Base-by-base conservation (phyloP, 192 early-diverging fungal genomes). In the Cetraspora pellucida region DNA sequence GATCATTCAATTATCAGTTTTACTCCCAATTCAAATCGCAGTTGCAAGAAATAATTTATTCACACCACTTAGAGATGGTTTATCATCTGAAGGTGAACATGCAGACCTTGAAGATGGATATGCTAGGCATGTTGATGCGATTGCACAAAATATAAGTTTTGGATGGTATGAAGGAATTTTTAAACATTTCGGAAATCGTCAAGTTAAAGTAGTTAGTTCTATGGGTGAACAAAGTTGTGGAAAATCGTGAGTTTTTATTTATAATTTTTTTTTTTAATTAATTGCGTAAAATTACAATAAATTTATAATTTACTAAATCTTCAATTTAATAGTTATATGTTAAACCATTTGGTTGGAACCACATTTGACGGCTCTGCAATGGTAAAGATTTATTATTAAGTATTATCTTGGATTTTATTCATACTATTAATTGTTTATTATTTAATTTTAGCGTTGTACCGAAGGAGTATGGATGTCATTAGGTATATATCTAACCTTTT, bases 181-280 rank as follows among this genome's bases (percentile, higher is more conserved):
- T 47, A 77, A 54, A 27, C 59, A 72, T 44, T 73, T 58, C 73
- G 77, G 70, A 1, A 58, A 72, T 59, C 23, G 45, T 14, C 44
- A 72, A 31, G 52, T 77, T 1, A 77, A 77, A 45, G 77, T 71
- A 4, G 54, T 77, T 16, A 74, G 70, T 10, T 55, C 47, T 23
- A 77, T 77, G 77, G 77, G 77, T 5, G 77, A 77, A 55, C 77
- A 77, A 69, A 74, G 70, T 0, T 72, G 67, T 19, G 77, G 77
- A 44, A 77, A 77, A 43, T 77, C 70, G 14, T 77, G 57, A 19
- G 50, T 54, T 14, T 19, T 52, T 1, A 19, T 52, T 54, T 11
- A 54, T 54, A 0, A 54, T 54, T 19, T 54, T 13, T 54, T 13
- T 16, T 19, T n/a, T 19, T 19, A 54, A 19, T 19, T 4, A n/a